Conservation (phyloP, 352 stramenopile species). For the Achlya hypogyna region DNA sequence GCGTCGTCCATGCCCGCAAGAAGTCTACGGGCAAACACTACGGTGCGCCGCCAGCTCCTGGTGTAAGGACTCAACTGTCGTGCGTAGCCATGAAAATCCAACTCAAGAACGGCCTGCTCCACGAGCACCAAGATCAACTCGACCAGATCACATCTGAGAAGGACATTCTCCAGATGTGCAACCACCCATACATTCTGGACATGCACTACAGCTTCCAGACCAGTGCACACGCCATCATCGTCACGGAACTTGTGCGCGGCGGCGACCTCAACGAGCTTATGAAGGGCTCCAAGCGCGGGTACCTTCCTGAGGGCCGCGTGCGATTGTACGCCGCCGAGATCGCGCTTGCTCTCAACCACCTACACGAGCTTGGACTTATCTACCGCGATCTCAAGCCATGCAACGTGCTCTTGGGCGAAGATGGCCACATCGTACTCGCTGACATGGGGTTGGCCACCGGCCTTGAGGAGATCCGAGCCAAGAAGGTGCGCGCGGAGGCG, state of each 20-base stretch:
- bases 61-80: background rate
- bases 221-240: slow-evolving; percentile 73
- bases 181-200: slow-evolving; percentile 84
- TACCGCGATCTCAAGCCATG: slow-evolving; percentile 86
- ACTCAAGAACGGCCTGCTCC: slow-evolving; percentile 80
- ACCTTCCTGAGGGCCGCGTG: slow-evolving; percentile 66
- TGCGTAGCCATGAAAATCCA: slow-evolving; percentile 85
- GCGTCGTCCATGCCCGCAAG: slow-evolving; percentile 83
- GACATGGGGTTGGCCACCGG: slow-evolving; percentile 81
- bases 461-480: slow-evolving; percentile 43
- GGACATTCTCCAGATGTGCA: slow-evolving; percentile 76
- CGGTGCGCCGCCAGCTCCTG: slow-evolving; percentile 27
- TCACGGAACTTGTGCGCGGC: slow-evolving; percentile 76
- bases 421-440: slow-evolving; percentile 83
- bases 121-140: slow-evolving; percentile 77
- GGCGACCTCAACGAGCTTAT: slow-evolving; percentile 72
- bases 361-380: slow-evolving; percentile 79
- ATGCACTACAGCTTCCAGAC: slow-evolving; percentile 90
- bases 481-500: slow-evolving; percentile 37
- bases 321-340: slow-evolving; percentile 80
- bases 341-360: slow-evolving; percentile 75
- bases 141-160: slow-evolving; percentile 85
- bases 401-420: slow-evolving; percentile 82
- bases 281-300: slow-evolving; percentile 53
- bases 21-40: slow-evolving; percentile 87